Percentiles rank a stretch among this genome's conserved stretches.
phyloP scores from a whole-genome alignment of 2,329 filamentous ascomycete genomes.

The Tolypocladium cylindrosporum region DNA sequence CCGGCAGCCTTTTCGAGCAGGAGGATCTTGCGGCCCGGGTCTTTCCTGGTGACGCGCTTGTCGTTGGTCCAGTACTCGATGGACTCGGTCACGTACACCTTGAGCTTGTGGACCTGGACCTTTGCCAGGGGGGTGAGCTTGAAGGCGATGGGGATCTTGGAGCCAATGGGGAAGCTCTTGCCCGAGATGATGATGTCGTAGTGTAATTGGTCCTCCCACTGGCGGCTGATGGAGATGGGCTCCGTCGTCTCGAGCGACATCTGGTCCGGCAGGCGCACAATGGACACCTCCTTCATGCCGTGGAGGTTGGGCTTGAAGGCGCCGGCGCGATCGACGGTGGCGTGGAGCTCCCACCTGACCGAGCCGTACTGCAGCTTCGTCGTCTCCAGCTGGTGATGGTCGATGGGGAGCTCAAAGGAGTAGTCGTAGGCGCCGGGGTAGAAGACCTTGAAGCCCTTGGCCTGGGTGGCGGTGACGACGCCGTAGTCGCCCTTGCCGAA shows the following conservation, averaged over 20 bases:
- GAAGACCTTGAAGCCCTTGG: constrained; percentile 78
- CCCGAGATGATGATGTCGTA: constrained; percentile 96
- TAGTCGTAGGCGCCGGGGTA: constrained; percentile 59
- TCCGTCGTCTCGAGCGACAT: constrained; percentile 84
- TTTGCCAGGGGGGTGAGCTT: constrained; percentile 89
- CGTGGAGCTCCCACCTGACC: constrained; percentile 82
- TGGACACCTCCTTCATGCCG: constrained; percentile 69
- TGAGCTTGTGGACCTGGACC: constrained; percentile 86
- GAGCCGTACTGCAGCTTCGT: constrained; percentile 79
- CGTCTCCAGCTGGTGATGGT: constrained; percentile 80
- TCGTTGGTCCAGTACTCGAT: constrained; percentile 86
- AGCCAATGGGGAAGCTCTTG: constrained; percentile 84
- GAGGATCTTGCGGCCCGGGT: constrained; percentile 73
- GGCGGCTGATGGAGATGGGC: constrained; percentile 84
- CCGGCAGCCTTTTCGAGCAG: constrained; percentile 85
- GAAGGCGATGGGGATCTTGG: constrained; percentile 85
- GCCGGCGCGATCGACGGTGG: constrained; percentile 73
- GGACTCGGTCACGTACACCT: constrained; percentile 83
- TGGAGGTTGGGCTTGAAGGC: constrained; percentile 84
- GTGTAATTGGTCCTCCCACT: constrained; percentile 91
- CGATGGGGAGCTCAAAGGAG: constrained; percentile 78
- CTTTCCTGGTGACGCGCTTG: constrained; percentile 74
- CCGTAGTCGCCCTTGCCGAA: constrained; percentile 70
- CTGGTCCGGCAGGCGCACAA: constrained; percentile 80
- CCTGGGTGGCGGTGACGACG: constrained; percentile 46